Conservation (phyloP, 2,329 filamentous ascomycete species). For the Chaetomiaceae sp. region DNA sequence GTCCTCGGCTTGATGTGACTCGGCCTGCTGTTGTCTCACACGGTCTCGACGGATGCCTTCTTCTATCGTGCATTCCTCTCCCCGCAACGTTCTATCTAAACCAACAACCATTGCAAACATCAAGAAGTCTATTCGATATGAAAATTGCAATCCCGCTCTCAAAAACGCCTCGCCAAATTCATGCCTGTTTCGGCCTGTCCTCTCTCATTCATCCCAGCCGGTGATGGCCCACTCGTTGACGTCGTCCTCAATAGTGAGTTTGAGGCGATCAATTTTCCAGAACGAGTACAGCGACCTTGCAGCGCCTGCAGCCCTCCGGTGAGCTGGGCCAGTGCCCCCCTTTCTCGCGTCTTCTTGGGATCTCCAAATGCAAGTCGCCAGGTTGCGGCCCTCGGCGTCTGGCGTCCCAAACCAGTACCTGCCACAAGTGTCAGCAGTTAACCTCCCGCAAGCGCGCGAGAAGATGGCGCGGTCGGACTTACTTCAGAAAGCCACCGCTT, state of each 20-base stretch:
- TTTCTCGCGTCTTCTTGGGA: slow-evolving; percentile 52
- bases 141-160: no score
- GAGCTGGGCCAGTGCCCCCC: slow-evolving; percentile 54
- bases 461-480: slow-evolving; percentile 25
- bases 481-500: slow-evolving; percentile 78
- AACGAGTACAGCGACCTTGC: slow-evolving; percentile 56
- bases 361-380: slow-evolving; percentile 73
- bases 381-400: slow-evolving; percentile 63
- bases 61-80: no score
- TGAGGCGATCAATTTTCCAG: slow-evolving; percentile 66
- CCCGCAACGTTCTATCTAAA: no score
- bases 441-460: neutral
- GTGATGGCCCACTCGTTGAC: slow-evolving; percentile 57
- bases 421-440: slow-evolving; percentile 15
- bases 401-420: slow-evolving; percentile 84
- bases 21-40: no score
- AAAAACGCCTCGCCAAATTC: no score
- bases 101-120: no score
- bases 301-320: slow-evolving; percentile 59
- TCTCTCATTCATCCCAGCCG: slow-evolving; percentile 42
- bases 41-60: no score
- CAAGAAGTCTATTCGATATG: no score
- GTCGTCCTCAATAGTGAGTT: slow-evolving; percentile 61
- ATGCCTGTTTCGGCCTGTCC: no score
- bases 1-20: neutral